Evolutionary conservation across 2,329 filamentous ascomycete species (phyloP).

Genomic region (Colletotrichum shisoi): DNA sequence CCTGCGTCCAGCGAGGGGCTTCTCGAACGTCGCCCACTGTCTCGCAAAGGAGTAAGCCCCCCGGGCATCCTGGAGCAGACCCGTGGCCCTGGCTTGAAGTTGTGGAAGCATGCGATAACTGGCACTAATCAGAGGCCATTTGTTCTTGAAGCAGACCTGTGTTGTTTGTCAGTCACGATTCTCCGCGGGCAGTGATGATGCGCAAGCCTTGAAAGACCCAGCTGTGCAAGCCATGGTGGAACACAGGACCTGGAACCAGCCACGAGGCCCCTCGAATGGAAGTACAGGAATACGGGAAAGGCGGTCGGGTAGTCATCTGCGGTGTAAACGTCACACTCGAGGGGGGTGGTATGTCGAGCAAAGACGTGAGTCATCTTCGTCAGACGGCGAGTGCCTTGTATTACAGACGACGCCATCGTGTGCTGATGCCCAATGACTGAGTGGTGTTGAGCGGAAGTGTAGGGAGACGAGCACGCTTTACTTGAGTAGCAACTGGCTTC

Average conservation of each 20-base stretch:
- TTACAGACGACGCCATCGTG: slow-evolving; percentile 7
- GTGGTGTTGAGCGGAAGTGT: not conserved
- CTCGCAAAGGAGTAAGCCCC: slow-evolving; percentile 48
- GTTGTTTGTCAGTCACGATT: not conserved
- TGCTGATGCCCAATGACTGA: not conserved
- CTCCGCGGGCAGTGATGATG: not conserved
- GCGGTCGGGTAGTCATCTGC: slow-evolving; percentile 41
- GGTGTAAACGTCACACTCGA: slow-evolving; percentile 50
- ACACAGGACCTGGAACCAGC: slow-evolving; percentile 46
- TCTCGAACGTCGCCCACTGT: slow-evolving; percentile 36
- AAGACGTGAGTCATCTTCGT: slow-evolving; percentile 45
- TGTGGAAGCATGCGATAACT: slow-evolving; percentile 50
- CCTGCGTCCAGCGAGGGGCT: slow-evolving; percentile 32
- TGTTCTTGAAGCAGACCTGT: slow-evolving; percentile 45
- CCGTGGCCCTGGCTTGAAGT: slow-evolving; percentile 43
- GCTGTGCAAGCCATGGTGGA: slow-evolving; percentile 51
- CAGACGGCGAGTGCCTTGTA: slow-evolving; percentile 5
- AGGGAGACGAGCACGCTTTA: not conserved
- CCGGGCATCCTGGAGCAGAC: slow-evolving; percentile 46
- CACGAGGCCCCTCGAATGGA: slow-evolving; percentile 49
- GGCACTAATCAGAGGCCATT: slow-evolving; percentile 49
- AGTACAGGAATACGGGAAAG: slow-evolving; percentile 49
- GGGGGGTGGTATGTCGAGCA: slow-evolving; percentile 46
- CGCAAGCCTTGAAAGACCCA: slow-evolving; percentile 27
- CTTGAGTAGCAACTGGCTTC: not conserved